Conservation (phyloP, 2,329 filamentous ascomycete species). For the Diaporthe ilicicola region DNA sequence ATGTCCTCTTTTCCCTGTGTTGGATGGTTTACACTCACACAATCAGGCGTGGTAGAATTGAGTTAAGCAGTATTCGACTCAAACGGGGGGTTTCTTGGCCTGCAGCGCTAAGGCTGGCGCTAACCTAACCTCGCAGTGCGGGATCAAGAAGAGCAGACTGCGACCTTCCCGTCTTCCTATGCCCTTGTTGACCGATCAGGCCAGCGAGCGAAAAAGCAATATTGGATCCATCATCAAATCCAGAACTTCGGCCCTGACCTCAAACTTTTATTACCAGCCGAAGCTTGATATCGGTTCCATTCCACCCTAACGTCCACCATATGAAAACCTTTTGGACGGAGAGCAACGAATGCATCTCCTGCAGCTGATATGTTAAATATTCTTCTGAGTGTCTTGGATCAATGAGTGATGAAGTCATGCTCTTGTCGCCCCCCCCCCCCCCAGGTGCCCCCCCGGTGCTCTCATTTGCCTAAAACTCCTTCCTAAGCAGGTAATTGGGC, state of each 20-base stretch:
- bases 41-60: background rate
- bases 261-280: background rate
- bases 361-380: background rate
- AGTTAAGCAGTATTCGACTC: background rate
- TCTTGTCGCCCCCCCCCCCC: background rate
- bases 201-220: background rate
- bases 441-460: background rate
- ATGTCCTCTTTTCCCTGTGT: background rate
- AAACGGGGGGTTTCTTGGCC: constrained; percentile 1
- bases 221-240: background rate
- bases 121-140: background rate
- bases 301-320: background rate
- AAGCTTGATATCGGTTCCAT: background rate
- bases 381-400: background rate
- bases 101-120: constrained; percentile 8
- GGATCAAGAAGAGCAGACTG: background rate
- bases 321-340: background rate
- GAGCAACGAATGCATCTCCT: too few relatives aligned
- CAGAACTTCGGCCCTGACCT: background rate
- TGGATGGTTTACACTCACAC: background rate
- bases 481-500: background rate
- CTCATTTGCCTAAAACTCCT: background rate
- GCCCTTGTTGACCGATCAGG: background rate
- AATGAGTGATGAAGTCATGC: background rate
- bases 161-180: constrained; percentile 1